phyloP scores from a whole-genome alignment of 768 basidiomycete species.

The Mycena maculata region DNA sequence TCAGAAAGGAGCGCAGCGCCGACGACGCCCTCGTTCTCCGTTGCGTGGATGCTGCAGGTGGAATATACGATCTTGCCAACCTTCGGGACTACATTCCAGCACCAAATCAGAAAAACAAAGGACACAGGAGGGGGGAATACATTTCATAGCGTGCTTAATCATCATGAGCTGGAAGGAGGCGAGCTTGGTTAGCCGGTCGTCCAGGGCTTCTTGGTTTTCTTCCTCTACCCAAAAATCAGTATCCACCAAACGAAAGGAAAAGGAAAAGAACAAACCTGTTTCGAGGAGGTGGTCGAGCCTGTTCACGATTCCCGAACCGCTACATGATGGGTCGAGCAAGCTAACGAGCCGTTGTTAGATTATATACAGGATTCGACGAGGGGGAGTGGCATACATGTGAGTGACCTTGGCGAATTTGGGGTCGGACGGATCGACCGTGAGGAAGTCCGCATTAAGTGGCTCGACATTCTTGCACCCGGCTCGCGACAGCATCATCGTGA shows the following conservation, averaged over 20 bases:
- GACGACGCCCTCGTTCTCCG: constrained; percentile 95
- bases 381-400: constrained; percentile 77
- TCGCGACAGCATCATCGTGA: constrained; percentile 86
- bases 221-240: constrained; percentile 52
- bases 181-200: constrained; percentile 84
- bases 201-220: constrained; percentile 66
- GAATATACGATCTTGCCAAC: constrained; percentile 92
- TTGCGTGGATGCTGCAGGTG: constrained; percentile 93
- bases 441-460: constrained; percentile 84
- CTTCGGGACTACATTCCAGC: constrained; percentile 67
- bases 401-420: constrained; percentile 73
- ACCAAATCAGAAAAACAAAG: constrained; percentile 18
- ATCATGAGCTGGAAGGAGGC: constrained; percentile 90
- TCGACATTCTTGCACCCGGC: constrained; percentile 87
- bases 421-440: constrained; percentile 78
- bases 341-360: constrained; percentile 50
- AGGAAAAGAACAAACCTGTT: constrained; percentile 60
- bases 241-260: constrained; percentile 7
- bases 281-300: constrained; percentile 87
- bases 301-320: constrained; percentile 93
- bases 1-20: constrained; percentile 74
- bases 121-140: constrained; percentile 61
- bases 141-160: constrained; percentile 96
- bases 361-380: constrained; percentile 3
- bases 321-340: constrained; percentile 95